These are phyloP conservation scores for Knufia petricola DNA, from an alignment of 2,329 filamentous ascomycete genomes.

Conservation along the genomic window DNA sequence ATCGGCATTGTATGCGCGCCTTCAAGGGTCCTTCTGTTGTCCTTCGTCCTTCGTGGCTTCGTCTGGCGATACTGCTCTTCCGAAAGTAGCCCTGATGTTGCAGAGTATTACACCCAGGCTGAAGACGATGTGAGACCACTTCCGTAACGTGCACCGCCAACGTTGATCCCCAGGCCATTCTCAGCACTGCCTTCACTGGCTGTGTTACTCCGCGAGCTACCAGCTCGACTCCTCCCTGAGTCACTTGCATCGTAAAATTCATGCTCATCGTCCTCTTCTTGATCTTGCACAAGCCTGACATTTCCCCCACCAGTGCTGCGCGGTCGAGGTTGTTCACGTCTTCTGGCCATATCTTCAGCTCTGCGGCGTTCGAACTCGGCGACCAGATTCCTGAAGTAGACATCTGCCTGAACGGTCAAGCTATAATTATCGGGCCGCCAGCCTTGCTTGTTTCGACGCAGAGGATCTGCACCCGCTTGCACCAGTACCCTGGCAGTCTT, in stretches of 20 bases:
- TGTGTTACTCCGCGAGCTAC: constrained; percentile 12
- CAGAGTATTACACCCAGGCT: not conserved
- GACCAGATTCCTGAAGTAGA: constrained; percentile 70
- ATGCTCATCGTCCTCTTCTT: constrained; percentile 18
- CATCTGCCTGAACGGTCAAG: constrained; percentile 70
- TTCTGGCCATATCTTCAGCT: constrained; percentile 28
- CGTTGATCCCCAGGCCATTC: constrained; percentile 19
- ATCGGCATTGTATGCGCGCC: too few species aligned
- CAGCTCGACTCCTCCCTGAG: constrained; percentile 13
- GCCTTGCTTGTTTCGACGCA: constrained; percentile 62
- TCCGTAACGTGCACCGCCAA: constrained; percentile 3
- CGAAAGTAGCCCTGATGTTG: not conserved
- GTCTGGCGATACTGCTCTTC: too few species aligned
- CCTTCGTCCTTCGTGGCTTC: too few species aligned
- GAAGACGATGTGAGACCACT: too few species aligned
- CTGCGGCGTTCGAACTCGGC: constrained; percentile 59
- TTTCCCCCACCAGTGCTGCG: constrained; percentile 13
- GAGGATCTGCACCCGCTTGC: constrained; percentile 65
- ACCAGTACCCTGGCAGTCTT: constrained; percentile 68
- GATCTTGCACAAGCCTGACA: constrained; percentile 17
- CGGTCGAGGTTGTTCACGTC: constrained; percentile 15
- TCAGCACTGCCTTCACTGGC: constrained; percentile 12
- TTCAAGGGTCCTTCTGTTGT: too few species aligned
- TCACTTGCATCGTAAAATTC: constrained; percentile 8
- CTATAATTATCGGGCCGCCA: constrained; percentile 81